These are phyloP conservation scores for Aspergillus bombycis DNA, from an alignment of 2,329 filamentous ascomycete species.

Conservation along the genomic window DNA sequence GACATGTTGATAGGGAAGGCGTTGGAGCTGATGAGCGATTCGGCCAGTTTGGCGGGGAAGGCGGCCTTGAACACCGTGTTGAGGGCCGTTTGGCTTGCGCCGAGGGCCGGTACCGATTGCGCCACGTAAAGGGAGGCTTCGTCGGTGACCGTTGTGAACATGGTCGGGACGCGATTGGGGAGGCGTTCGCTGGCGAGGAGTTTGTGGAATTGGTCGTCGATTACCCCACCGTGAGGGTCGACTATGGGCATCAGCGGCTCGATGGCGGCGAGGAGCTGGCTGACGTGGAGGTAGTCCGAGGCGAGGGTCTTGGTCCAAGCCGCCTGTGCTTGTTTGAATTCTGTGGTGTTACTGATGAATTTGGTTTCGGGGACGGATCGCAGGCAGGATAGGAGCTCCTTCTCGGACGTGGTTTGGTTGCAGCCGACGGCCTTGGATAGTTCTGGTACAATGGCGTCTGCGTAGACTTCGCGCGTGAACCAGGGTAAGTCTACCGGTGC, in stretches of 20 bases:
- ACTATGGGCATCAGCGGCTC: slow-evolving; percentile 33
- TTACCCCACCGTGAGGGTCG: slow-evolving; percentile 27
- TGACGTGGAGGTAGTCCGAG: slow-evolving; percentile 21
- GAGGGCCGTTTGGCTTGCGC: slow-evolving; percentile 13
- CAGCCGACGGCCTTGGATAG: slow-evolving; percentile 29
- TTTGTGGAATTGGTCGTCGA: slow-evolving; percentile 32
- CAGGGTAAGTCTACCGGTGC: slow-evolving; percentile 31
- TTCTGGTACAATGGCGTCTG: slow-evolving; percentile 22
- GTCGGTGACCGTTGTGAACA: slow-evolving; percentile 32
- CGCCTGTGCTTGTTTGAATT: slow-evolving; percentile 14
- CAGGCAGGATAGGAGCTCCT: slow-evolving; percentile 25
- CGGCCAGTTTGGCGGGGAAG: slow-evolving; percentile 20
- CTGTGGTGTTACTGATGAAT: slow-evolving; percentile 27
- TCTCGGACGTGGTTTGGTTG: slow-evolving; percentile 15
- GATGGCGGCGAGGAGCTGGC: slow-evolving; percentile 20
- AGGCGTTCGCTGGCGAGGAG: slow-evolving; percentile 23
- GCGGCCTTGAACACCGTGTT: slow-evolving; percentile 19
- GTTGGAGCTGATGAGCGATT: slow-evolving; percentile 15
- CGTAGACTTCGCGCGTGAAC: slow-evolving; percentile 30
- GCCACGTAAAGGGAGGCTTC: slow-evolving; percentile 27
- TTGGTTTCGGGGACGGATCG: slow-evolving; percentile 24
- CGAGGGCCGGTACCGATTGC: slow-evolving; percentile 14
- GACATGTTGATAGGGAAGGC: slow-evolving; percentile 18
- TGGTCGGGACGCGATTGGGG: slow-evolving; percentile 30
- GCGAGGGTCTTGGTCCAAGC: slow-evolving; percentile 15